Evolutionary conservation across 176 grass and related monocot species (phyloP), one percentile per base, ranked within the genome.

Genomic region (Cocos nucifera): DNA sequence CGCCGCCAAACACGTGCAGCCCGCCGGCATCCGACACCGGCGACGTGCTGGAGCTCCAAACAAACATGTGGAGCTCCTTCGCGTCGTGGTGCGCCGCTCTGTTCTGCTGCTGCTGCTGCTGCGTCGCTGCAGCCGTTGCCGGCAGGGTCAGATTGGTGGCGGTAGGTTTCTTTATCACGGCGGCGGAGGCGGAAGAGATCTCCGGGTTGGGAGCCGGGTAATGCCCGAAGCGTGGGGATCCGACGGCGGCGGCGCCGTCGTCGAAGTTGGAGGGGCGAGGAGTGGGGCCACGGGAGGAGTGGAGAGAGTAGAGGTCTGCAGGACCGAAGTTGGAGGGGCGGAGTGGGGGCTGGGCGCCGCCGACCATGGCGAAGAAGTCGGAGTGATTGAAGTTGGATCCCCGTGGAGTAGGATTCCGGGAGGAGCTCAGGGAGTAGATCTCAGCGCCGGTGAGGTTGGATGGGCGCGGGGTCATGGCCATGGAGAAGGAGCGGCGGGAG

Each of bases 11-110:
- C 53, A 82, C 59, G 6, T 72, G 93, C 61, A 98, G 77, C 18
- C 83, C 87, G 53, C 84, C 78, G 17, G 83, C 83, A 5, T 98
- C 93, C 3, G 93, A 98, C 30, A 80, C 87, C n/a, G 93, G 93
- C 65, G 87, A 92, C 18, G 84, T 62, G 59, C 66, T 78, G 2
- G 93, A 92, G 76, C 84, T 88, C 93, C 93, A 97, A 29, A 97
- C 84, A 72, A 97, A 97, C 93, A 97, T 97, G 81, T 97, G 93
- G 30, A 91, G 80, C 87, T 98, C 93, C 70, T 88, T 98, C 28
- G 81, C 75, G 48, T 98, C 93, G 9, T 91, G 87, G 69, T 65
- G 65, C n/a, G 63, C 50, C 48, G 72, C 48, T 4, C 66, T 4
- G 27, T 17, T 22, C 55, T 74, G 65, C 35, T 63, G 58, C 21